Evolutionary conservation across 2,329 filamentous ascomycete species (phyloP).

Genomic region (Trichoderma sp.): DNA sequence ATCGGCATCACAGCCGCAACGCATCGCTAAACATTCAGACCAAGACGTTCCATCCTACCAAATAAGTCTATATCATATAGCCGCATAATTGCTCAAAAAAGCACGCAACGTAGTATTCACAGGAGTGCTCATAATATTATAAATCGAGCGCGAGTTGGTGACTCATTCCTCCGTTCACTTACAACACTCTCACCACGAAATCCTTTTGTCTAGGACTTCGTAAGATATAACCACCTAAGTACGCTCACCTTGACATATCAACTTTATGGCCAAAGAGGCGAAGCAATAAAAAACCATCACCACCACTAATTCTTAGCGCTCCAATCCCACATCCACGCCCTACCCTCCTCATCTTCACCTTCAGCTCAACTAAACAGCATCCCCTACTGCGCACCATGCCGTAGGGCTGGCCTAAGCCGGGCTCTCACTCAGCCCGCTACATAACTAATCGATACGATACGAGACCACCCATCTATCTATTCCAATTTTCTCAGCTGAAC

Average conservation of each 20-base stretch:
- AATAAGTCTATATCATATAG: neutral
- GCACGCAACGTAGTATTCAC: neutral
- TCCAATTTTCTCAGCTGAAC: conserved; percentile 1
- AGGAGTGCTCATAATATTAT: neutral
- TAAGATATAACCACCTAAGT: neutral
- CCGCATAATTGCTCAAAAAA: neutral
- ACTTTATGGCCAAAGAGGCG: neutral
- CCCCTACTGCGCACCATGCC: neutral
- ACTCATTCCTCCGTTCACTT: neutral
- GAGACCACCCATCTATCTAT: neutral
- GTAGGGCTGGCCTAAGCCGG: neutral
- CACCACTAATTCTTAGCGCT: neutral
- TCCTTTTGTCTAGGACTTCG: neutral
- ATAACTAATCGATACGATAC: neutral
- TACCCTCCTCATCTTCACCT: neutral
- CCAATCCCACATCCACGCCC: neutral
- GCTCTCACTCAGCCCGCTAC: neutral
- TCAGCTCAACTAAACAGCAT: neutral
- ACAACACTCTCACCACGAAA: neutral
- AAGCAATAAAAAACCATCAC: neutral
- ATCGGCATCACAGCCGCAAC: neutral
- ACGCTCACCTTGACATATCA: neutral
- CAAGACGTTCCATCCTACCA: neutral
- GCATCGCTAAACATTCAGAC: neutral
- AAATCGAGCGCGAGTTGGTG: neutral